These are phyloP conservation scores for Musa beccarii DNA, from an alignment of 176 grass and related monocot genomes.

Conservation along the genomic window DNA sequence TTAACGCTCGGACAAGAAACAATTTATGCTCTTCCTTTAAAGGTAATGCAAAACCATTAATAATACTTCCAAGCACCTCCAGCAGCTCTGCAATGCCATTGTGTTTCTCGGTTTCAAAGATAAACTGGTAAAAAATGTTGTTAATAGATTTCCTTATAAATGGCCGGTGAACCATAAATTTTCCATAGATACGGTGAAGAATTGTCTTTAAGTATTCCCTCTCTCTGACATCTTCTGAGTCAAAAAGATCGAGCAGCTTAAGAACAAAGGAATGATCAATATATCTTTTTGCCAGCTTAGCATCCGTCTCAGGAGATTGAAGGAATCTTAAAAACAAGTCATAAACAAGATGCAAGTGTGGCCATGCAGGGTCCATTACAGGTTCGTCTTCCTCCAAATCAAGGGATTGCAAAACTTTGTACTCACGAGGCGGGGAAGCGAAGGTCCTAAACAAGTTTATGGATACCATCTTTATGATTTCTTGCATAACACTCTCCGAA, in stretches of 20 bases:
- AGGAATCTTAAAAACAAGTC: constrained; percentile 86
- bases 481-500: constrained; percentile 53
- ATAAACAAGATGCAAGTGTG: constrained; percentile 81
- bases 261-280: constrained; percentile 97
- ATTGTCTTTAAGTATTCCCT: constrained; percentile 95
- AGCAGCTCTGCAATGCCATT: constrained; percentile 86
- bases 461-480: constrained; percentile 69
- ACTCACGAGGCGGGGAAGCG: constrained; percentile 56
- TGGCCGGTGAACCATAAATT: constrained; percentile 99
- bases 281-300: constrained; percentile 91
- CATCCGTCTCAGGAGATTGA: constrained; percentile 79
- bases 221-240: constrained; percentile 92
- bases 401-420: constrained; percentile 62
- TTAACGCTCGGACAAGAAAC: constrained; percentile 79
- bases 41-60: constrained; percentile 92
- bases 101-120: constrained; percentile 92
- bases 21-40: constrained; percentile 97
- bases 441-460: constrained; percentile 76
- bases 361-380: constrained; percentile 89
- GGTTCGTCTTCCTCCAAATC: constrained; percentile 98
- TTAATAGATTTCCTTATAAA: constrained; percentile 95
- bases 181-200: constrained; percentile 94
- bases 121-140: constrained; percentile 95
- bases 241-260: constrained; percentile 85
- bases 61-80: constrained; percentile 91